Base-by-base conservation (phyloP, 768 basidiomycete species). In the Mycena epipterygia region DNA sequence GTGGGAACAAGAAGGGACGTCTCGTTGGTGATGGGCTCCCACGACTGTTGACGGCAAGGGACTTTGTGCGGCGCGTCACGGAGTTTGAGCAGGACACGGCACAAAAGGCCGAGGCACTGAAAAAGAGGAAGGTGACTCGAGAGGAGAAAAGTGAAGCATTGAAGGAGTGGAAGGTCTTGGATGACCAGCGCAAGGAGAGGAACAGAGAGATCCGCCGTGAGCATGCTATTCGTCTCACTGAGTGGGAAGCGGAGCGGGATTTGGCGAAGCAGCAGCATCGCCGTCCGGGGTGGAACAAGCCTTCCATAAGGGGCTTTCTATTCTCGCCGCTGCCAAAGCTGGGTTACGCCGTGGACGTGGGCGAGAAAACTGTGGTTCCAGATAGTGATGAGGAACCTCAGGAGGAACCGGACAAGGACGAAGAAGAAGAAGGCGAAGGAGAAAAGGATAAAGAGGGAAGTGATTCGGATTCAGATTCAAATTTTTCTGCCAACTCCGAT, bases 11-110 rank as follows among this genome's bases (percentile, higher is more conserved):
- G 61, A 70, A 72, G 39, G 73, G 64, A 6, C 67, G 68, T 32
- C 67, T 77, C 8, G 53, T 76, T n/a, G 73, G 71, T 23, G 76
- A 79, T 76, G 77, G 77, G 19, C 51, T 77, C 25, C 75, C 76
- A 21, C 53, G 60, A 13, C 71, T 80, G 33, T 68, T 80, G 32
- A 74, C 69, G 35, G 66, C 64, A 11, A 68, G 73, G 46, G 70
- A 73, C 6, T 79, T 79, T 62, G 74, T 71, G 41, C 69, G 71
- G 48, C 61, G 58, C n/a, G 70, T 68, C 2, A 61, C 21, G 1
- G 73, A 46, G 16, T 37, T 41, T 30, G 60, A 72, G 56, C 56
- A 65, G 60, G 55, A 72, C 49, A 49, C 49, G n/a, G 25, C 32
- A 16, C 58, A 56, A 37, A 56, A 74, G 48, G 69, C 32, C 11